Percentiles rank a stretch among this genome's conserved stretches.
These are phyloP conservation scores for Sarocladiaceae sp. DNA, from an alignment of 2,329 filamentous ascomycete genomes.

Conservation along the genomic window DNA sequence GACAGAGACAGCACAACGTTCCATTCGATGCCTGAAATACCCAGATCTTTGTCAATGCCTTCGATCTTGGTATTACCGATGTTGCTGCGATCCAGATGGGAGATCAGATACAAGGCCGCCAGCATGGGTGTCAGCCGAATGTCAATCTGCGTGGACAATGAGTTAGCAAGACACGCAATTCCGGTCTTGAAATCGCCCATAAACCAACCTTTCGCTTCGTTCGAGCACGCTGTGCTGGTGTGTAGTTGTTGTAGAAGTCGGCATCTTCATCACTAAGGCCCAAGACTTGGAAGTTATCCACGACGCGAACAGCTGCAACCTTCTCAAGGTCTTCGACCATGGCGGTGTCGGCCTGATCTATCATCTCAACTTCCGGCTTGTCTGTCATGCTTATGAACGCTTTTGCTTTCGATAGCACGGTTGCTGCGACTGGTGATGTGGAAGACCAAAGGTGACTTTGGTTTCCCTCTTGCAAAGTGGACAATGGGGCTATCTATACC, in stretches of 20 bases:
- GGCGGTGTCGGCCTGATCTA: slow-evolving; percentile 7
- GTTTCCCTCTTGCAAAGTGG: neutral
- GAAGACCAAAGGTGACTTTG: neutral
- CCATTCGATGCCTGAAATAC: slow-evolving; percentile 51
- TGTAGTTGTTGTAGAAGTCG: slow-evolving; percentile 20
- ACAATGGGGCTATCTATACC: neutral
- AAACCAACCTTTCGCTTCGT: slow-evolving; percentile 19
- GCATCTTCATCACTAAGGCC: slow-evolving; percentile 22
- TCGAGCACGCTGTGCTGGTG: slow-evolving; percentile 17
- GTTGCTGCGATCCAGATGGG: slow-evolving; percentile 49
- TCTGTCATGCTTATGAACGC: neutral
- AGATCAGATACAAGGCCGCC: slow-evolving; percentile 50
- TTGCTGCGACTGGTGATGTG: no score
- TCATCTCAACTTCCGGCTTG: slow-evolving; percentile 10
- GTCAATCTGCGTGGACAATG: slow-evolving; percentile 12
- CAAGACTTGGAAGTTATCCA: slow-evolving; percentile 23
- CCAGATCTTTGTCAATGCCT: slow-evolving; percentile 23
- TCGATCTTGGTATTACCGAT: slow-evolving; percentile 45
- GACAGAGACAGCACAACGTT: slow-evolving; percentile 40
- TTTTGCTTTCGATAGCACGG: no score
- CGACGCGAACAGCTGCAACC: slow-evolving; percentile 15
- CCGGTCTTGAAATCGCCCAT: neutral
- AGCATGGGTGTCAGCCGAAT: slow-evolving; percentile 36
- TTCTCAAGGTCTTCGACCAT: slow-evolving; percentile 12
- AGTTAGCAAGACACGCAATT: neutral